Percentiles rank a stretch among this genome's conserved stretches.
Evolutionary conservation across 2,329 filamentous ascomycete species (phyloP).

Genomic region (Lasiodiplodia gonubiensis): DNA sequence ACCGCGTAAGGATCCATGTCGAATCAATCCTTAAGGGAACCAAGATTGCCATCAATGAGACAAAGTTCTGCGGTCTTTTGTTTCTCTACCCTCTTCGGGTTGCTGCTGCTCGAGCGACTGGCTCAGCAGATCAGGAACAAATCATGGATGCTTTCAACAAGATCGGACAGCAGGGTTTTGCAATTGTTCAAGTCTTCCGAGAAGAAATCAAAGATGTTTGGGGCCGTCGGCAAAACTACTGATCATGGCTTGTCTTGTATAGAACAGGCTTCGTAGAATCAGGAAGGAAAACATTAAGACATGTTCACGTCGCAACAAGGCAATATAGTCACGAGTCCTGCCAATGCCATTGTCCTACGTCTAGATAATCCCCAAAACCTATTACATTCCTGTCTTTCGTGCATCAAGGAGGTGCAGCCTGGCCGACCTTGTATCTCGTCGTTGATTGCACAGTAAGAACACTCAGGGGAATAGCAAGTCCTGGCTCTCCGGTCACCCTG

Average conservation of each 20-base stretch:
- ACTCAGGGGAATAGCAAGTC: too few relatives aligned
- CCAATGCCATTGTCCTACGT: too few relatives aligned
- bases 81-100: slow-evolving; percentile 25
- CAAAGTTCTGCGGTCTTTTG: slow-evolving; percentile 4
- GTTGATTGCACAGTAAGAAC: too few relatives aligned
- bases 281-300: too few relatives aligned
- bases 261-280: not conserved
- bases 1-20: not conserved
- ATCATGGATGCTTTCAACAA: not conserved
- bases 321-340: too few relatives aligned
- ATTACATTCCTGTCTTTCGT: too few relatives aligned
- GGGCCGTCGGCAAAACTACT: not conserved
- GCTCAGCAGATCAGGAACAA: not conserved
- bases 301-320: too few relatives aligned
- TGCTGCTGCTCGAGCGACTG: slow-evolving; percentile 1
- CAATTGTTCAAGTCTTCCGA: not conserved
- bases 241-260: too few relatives aligned
- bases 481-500: too few relatives aligned
- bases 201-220: not conserved
- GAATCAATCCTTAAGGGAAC: not conserved
- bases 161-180: not conserved
- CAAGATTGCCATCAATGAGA: not conserved
- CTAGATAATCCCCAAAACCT: too few relatives aligned
- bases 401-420: too few relatives aligned
- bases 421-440: too few relatives aligned